phyloP scores from a whole-genome alignment of 192 early-diverging fungal species.

The Linnemannia schmuckeri region DNA sequence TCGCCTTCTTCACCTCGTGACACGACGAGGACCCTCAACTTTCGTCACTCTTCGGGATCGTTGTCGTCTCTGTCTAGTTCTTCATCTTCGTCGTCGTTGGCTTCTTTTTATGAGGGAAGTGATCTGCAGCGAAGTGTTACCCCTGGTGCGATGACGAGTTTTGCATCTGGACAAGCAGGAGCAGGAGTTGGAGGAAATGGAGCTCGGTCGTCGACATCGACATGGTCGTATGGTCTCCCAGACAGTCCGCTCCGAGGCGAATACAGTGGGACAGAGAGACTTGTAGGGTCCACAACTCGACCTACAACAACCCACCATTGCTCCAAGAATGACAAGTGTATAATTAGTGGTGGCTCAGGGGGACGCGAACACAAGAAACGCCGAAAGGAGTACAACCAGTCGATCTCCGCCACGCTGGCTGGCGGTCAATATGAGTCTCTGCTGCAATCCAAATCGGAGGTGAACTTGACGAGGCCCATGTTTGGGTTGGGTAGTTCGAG shows the following conservation, averaged over 20 bases:
- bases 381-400: constrained; percentile 15
- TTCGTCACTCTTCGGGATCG: constrained; percentile 19
- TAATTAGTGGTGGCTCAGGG: background rate
- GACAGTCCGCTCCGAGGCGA: constrained; percentile 16
- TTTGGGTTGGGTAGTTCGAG: constrained; percentile 24
- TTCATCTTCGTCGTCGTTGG: constrained; percentile 17
- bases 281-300: background rate
- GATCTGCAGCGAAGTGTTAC: background rate
- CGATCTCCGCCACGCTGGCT: background rate
- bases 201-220: background rate
- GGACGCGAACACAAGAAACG: constrained; percentile 32
- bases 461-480: background rate
- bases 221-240: constrained; percentile 22
- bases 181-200: background rate
- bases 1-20: background rate
- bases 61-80: constrained; percentile 16
- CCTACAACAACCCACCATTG: background rate
- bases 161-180: background rate
- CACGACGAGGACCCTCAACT: background rate
- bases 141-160: constrained; percentile 6
- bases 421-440: background rate
- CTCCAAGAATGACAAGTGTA: background rate
- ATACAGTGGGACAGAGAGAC: constrained; percentile 20
- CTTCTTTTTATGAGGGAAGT: background rate
- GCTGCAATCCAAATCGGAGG: background rate